Evolutionary conservation across 2,329 filamentous ascomycete genomes (phyloP).

Genomic region (Blastomyces silverae): DNA sequence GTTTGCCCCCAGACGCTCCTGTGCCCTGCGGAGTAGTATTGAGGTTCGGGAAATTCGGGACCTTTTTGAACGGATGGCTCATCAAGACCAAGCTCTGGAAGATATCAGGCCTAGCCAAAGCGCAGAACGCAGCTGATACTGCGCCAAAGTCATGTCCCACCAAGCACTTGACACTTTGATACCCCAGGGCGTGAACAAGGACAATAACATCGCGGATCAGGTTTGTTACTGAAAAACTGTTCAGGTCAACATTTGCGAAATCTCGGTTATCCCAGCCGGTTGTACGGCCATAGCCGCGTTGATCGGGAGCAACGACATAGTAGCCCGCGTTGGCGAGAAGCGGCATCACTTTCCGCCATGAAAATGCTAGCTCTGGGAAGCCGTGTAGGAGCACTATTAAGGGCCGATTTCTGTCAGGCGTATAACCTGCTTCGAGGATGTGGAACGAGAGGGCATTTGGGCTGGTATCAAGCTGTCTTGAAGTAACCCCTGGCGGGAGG

Average conservation of each 20-base stretch:
- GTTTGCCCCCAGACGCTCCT: constrained; percentile 21
- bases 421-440: constrained; percentile 50
- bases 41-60: constrained; percentile 40
- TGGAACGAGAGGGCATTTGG: constrained; percentile 56
- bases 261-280: constrained; percentile 51
- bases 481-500: constrained; percentile 51
- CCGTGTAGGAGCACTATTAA: constrained; percentile 59
- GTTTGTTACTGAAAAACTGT: constrained; percentile 51
- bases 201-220: constrained; percentile 57
- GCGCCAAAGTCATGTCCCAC: constrained; percentile 63
- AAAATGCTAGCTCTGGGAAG: constrained; percentile 62
- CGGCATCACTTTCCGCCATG: constrained; percentile 59
- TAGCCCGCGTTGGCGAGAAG: constrained; percentile 55
- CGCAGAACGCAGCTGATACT: constrained; percentile 53
- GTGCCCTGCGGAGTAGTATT: constrained; percentile 29
- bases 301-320: constrained; percentile 60
- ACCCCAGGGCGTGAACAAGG: constrained; percentile 56
- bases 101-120: constrained; percentile 57
- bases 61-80: constrained; percentile 56
- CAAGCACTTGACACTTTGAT: constrained; percentile 52
- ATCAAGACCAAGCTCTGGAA: constrained; percentile 57
- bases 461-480: constrained; percentile 52
- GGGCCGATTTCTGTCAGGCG: constrained; percentile 40
- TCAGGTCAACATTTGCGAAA: constrained; percentile 50
- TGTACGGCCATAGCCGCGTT: constrained; percentile 62